Evolutionary conservation across 371 early-diverging fungal genomes (phyloP).

Genomic region (Mortierella sp.): DNA sequence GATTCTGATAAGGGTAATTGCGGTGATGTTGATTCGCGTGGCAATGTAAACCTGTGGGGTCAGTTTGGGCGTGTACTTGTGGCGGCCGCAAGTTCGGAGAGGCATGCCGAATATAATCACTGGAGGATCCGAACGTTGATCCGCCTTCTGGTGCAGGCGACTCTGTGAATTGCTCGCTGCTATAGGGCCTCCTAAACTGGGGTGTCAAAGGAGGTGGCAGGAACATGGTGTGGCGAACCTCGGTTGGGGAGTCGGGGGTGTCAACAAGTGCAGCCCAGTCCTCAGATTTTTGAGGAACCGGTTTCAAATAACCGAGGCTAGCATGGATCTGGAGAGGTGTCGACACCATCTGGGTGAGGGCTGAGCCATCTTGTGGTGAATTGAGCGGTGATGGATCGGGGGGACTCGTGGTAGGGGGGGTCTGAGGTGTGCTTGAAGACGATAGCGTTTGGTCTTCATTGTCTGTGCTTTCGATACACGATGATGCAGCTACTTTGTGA

Average conservation of each 20-base stretch:
- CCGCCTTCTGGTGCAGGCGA: conserved; percentile 29
- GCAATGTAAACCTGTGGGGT: neutral
- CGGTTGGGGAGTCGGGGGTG: conserved; percentile 34
- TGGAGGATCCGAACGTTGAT: conserved; percentile 4
- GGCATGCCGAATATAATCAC: conserved; percentile 27
- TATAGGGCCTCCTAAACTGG: neutral
- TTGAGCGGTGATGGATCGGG: neutral
- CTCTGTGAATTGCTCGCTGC: conserved; percentile 16
- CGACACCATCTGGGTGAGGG: neutral
- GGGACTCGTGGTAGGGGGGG: neutral
- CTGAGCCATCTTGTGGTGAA: conserved; percentile 2
- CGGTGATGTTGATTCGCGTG: neutral
- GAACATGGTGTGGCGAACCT: conserved; percentile 12
- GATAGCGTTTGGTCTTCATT: too few species aligned
- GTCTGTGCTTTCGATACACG: neutral
- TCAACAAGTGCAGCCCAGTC: conserved; percentile 46
- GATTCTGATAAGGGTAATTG: conserved; percentile 12
- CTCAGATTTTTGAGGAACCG: conserved; percentile 41
- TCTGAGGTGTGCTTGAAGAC: neutral
- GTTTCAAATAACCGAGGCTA: conserved; percentile 2
- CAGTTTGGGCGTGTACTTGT: conserved; percentile 1
- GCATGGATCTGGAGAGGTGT: conserved; percentile 5
- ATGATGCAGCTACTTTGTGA: neutral
- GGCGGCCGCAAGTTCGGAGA: conserved; percentile 8
- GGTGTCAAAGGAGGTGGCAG: conserved; percentile 1